Conservation (phyloP, 1,284 basidiomycete species). For the Fomitopsis pinicola region DNA sequence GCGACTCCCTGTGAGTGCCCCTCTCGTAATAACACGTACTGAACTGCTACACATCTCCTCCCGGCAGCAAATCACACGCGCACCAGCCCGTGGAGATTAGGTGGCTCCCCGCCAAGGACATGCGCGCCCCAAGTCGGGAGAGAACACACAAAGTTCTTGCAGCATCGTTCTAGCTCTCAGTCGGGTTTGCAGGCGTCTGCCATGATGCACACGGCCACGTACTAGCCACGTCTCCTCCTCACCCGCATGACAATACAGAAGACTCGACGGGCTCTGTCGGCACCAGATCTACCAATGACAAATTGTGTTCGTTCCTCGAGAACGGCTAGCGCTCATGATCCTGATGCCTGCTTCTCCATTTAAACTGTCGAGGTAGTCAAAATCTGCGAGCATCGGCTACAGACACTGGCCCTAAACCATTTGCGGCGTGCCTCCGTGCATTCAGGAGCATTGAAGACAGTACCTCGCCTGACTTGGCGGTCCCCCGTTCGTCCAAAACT, state of each 20-base stretch:
- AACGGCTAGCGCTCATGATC: neutral
- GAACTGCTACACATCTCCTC: neutral
- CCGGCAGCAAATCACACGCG: neutral
- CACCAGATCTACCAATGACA: neutral
- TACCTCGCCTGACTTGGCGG: neutral
- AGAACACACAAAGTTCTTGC: neutral
- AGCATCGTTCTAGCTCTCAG: neutral
- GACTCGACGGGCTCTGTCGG: neutral
- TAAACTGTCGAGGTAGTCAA: neutral
- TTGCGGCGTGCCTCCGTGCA: neutral
- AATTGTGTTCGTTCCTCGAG: neutral
- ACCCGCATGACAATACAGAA: neutral
- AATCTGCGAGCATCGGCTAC: neutral
- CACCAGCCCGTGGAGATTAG: neutral
- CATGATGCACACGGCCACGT: neutral
- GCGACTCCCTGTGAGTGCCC: neutral
- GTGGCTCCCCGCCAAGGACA: neutral
- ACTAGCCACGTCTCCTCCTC: no score
- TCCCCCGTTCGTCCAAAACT: neutral
- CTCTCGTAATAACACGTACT: neutral
- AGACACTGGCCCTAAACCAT: neutral
- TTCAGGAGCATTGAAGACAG: neutral
- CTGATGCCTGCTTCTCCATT: neutral
- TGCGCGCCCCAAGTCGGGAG: neutral
- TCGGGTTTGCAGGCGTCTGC: neutral